A percentile compares a stretch with the other conserved stretches of the same genome.
phyloP scores from a whole-genome alignment of 176 grass and related monocot genomes.

The Dactylis glomerata region DNA sequence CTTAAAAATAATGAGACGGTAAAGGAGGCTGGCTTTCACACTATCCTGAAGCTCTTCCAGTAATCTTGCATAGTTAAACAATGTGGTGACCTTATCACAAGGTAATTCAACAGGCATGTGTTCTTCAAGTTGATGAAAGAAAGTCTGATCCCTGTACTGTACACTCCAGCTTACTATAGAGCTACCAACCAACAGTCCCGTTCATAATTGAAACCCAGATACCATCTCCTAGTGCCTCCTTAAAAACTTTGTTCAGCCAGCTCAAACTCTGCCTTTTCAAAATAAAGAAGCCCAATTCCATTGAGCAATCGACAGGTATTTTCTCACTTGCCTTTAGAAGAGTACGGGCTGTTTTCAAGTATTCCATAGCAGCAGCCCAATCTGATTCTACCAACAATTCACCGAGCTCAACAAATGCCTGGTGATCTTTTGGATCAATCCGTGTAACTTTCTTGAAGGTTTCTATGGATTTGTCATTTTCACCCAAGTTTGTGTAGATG shows the following conservation, averaged over 20 bases:
- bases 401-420: slow-evolving; percentile 89
- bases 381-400: slow-evolving; percentile 83
- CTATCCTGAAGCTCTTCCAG: slow-evolving; percentile 77
- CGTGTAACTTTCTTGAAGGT: slow-evolving; percentile 86
- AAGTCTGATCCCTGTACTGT: slow-evolving; percentile 70
- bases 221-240: slow-evolving; percentile 83
- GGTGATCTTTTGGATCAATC: slow-evolving; percentile 97
- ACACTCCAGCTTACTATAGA: slow-evolving; percentile 52
- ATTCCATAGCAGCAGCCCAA: slow-evolving; percentile 79
- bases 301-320: slow-evolving; percentile 81
- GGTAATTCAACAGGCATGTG: slow-evolving; percentile 56
- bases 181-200: slow-evolving; percentile 45
- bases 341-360: slow-evolving; percentile 84
- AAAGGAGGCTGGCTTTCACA: slow-evolving; percentile 70
- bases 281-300: slow-evolving; percentile 92
- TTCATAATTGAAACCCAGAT: slow-evolving; percentile 77
- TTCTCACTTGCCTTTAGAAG: slow-evolving; percentile 82
- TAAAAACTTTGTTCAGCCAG: slow-evolving; percentile 95
- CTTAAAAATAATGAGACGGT: slow-evolving; percentile 95
- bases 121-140: slow-evolving; percentile 84
- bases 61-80: slow-evolving; percentile 96
- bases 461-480: slow-evolving; percentile 86
- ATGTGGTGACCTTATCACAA: slow-evolving; percentile 76
- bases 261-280: slow-evolving; percentile 97
- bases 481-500: slow-evolving; percentile 63